Evolutionary conservation across 345 rosid species (phyloP).

Genomic region (Citropsis articulata): DNA sequence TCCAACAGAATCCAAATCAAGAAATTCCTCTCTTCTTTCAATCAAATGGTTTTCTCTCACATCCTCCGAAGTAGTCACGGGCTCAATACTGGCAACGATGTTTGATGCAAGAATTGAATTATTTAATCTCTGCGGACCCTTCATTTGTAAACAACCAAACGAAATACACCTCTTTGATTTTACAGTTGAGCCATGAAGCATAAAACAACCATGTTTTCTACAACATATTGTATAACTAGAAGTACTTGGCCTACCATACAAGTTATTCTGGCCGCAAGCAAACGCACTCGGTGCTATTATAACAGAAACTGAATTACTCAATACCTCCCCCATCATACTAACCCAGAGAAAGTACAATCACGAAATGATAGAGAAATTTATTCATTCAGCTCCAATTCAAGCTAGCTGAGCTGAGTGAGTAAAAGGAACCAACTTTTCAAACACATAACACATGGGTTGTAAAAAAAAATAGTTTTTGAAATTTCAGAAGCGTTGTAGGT

Average conservation of each 20-base stretch:
- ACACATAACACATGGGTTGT: no score
- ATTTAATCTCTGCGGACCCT: neutral
- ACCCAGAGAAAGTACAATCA: neutral
- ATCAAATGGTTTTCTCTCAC: conserved; percentile 12
- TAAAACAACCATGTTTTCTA: conserved; percentile 4
- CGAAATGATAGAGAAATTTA: conserved; percentile 1
- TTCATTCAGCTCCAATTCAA: conserved; percentile 8
- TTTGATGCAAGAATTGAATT: neutral
- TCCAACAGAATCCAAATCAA: conserved; percentile 12
- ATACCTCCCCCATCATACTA: conserved; percentile 25
- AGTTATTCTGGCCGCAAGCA: conserved; percentile 13
- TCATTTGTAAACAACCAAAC: conserved; percentile 5
- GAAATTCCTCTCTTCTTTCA: conserved; percentile 16
- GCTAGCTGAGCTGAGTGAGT: neutral
- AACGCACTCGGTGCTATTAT: conserved; percentile 22
- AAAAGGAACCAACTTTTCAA: conserved; percentile 8
- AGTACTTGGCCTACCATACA: conserved; percentile 4
- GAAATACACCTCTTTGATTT: conserved; percentile 25
- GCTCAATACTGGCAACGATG: conserved; percentile 15
- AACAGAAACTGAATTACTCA: conserved; percentile 28
- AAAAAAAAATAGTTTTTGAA: neutral
- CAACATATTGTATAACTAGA: neutral
- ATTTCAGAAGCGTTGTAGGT: neutral
- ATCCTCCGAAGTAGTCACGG: conserved; percentile 18
- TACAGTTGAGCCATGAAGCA: conserved; percentile 19